Conservation (phyloP, 352 stramenopile species). For the Pythium dissimile region DNA sequence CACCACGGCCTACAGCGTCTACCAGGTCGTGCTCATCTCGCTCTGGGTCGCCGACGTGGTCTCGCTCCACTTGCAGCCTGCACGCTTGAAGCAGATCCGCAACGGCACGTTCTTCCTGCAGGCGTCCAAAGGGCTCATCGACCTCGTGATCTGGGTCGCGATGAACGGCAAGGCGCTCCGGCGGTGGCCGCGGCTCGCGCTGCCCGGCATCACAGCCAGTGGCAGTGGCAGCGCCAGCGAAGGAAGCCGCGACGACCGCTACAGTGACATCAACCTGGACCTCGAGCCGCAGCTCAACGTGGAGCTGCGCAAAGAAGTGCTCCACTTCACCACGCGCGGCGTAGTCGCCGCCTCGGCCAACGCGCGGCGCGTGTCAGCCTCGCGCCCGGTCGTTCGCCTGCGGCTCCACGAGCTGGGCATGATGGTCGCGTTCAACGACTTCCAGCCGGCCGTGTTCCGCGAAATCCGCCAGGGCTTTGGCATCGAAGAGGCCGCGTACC, state of each 20-base stretch:
- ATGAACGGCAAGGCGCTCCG: slow-evolving; percentile 50
- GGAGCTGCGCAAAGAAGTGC: slow-evolving; percentile 82
- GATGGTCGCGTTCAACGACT: slow-evolving; percentile 80
- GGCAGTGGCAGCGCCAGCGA: slow-evolving; percentile 22
- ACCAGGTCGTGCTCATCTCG: slow-evolving; percentile 80
- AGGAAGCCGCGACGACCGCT: slow-evolving; percentile 27
- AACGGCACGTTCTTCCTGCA: slow-evolving; percentile 69
- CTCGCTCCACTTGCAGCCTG: slow-evolving; percentile 32
- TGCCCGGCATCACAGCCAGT: slow-evolving; percentile 24
- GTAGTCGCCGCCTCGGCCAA: slow-evolving; percentile 78
- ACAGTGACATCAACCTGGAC: slow-evolving; percentile 78
- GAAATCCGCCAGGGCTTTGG: slow-evolving; percentile 77
- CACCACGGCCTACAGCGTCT: slow-evolving; percentile 75
- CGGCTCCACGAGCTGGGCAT: slow-evolving; percentile 81
- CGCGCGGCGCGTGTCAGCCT: slow-evolving; percentile 40
- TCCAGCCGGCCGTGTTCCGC: slow-evolving; percentile 62
- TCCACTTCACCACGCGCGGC: slow-evolving; percentile 85
- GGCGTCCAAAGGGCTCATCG: slow-evolving; percentile 72
- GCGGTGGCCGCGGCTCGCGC: not conserved
- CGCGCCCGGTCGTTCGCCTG: slow-evolving; percentile 57
- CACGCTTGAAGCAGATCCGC: slow-evolving; percentile 37
- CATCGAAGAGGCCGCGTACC: slow-evolving; percentile 74
- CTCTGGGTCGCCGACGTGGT: slow-evolving; percentile 69
- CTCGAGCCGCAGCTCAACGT: slow-evolving; percentile 85
- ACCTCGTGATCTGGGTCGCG: slow-evolving; percentile 81